Percentiles rank a stretch among this genome's conserved stretches.
phyloP scores from a whole-genome alignment of 768 basidiomycete genomes.

The Suillus plorans region DNA sequence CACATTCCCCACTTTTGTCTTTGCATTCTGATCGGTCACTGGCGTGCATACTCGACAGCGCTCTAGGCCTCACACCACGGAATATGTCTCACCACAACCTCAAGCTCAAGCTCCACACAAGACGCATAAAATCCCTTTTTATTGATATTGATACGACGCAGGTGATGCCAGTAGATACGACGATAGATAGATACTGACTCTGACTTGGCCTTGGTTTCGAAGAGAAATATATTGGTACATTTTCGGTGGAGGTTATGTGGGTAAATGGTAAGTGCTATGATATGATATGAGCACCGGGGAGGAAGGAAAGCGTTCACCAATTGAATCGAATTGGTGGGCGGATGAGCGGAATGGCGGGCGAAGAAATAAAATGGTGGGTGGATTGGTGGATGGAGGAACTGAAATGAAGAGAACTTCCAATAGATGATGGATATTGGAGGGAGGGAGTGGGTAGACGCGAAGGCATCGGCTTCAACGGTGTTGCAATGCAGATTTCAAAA shows the following conservation, averaged over 20 bases:
- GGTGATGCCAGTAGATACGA: neutral
- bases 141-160: neutral
- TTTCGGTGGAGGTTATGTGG: neutral
- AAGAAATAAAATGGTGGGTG: neutral
- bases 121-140: neutral
- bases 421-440: neutral
- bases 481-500: neutral
- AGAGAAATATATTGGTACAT: neutral
- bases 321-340: neutral
- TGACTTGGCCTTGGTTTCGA: neutral
- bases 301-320: neutral
- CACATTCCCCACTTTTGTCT: neutral
- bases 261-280: neutral
- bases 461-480: neutral
- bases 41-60: neutral
- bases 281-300: neutral
- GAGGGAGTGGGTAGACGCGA: neutral
- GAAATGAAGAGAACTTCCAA: neutral
- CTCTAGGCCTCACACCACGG: neutral
- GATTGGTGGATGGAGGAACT: neutral
- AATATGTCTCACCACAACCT: neutral
- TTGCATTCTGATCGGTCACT: neutral
- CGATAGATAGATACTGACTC: neutral
- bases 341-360: neutral
- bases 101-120: neutral